Evolutionary conservation across 2,329 filamentous ascomycete species (phyloP).

Genomic region (Diaporthe sp.): DNA sequence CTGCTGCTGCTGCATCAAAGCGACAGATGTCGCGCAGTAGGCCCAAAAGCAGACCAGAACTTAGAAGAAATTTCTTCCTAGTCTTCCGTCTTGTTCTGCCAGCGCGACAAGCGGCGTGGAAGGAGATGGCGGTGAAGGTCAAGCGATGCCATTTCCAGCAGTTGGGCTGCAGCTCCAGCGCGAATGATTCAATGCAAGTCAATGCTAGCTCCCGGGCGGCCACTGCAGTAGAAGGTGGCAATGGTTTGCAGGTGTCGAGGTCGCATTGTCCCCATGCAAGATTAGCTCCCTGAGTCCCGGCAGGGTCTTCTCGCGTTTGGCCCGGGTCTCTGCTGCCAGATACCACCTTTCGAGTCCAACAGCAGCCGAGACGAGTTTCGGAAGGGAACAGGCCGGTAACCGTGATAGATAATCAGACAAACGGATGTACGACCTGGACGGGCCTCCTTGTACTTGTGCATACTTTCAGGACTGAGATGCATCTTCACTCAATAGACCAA

Average conservation of each 20-base stretch:
- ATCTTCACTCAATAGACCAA: neutral
- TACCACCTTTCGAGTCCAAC: neutral
- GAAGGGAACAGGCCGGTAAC: neutral
- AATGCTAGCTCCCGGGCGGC: conserved; percentile 24
- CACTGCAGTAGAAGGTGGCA: conserved; percentile 26
- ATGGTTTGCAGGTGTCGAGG: conserved; percentile 20
- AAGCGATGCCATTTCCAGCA: conserved; percentile 31
- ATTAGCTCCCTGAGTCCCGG: conserved; percentile 12
- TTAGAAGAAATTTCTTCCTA: neutral
- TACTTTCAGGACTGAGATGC: neutral
- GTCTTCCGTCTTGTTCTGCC: conserved; percentile 23
- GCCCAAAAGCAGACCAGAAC: conserved; percentile 6
- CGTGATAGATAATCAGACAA: too few species aligned
- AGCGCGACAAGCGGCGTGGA: conserved; percentile 36
- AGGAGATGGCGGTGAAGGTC: conserved; percentile 38
- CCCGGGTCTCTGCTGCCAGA: neutral
- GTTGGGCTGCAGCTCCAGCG: conserved; percentile 19
- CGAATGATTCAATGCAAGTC: conserved; percentile 26
- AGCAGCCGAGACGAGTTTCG: conserved; percentile 22
- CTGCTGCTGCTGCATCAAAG: neutral
- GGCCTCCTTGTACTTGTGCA: neutral
- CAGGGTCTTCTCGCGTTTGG: conserved; percentile 11
- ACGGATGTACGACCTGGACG: too few species aligned
- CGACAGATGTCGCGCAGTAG: conserved; percentile 33
- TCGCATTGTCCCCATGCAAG: conserved; percentile 36